Percentiles rank a stretch among this genome's conserved stretches.
Evolutionary conservation across 148 eudicot species (phyloP).

Genomic region (Salicornia ramosissima): DNA sequence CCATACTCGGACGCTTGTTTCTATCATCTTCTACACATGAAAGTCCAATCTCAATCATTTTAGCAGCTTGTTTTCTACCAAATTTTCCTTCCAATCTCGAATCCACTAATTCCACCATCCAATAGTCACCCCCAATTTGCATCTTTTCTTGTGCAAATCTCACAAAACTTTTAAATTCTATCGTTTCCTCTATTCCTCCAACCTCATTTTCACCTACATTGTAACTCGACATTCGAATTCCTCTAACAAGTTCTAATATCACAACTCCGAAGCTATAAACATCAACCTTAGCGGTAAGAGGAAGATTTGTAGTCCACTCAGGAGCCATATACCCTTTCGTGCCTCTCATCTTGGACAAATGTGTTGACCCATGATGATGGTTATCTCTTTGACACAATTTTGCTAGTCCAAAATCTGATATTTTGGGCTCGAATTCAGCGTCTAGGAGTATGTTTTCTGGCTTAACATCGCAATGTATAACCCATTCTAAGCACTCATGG

Average conservation of each 20-base stretch:
- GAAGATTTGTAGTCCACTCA: constrained; percentile 62
- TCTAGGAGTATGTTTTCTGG: constrained; percentile 60
- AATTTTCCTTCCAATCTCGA: constrained; percentile 42
- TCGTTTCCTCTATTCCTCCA: constrained; percentile 31
- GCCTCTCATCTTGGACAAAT: constrained; percentile 43
- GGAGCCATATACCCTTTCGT: constrained; percentile 85
- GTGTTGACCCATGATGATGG: constrained; percentile 31
- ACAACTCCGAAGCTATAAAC: constrained; percentile 64
- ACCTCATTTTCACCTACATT: constrained; percentile 12
- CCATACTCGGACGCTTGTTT: constrained; percentile 56
- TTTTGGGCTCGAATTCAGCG: constrained; percentile 43
- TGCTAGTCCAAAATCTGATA: constrained; percentile 61
- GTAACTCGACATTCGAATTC: constrained; percentile 46
- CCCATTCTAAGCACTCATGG: constrained; percentile 80
- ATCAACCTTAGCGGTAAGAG: constrained; percentile 63
- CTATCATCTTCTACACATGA: constrained; percentile 49
- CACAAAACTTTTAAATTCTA: constrained; percentile 35
- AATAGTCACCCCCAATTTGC: constrained; percentile 23
- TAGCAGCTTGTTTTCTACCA: constrained; percentile 38
- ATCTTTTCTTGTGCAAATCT: constrained; percentile 27
- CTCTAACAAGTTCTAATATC: constrained; percentile 56
- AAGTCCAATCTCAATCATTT: constrained; percentile 41
- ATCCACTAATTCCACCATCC: constrained; percentile 43
- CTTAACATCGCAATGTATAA: constrained; percentile 68
- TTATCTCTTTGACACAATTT: constrained; percentile 48